Evolutionary conservation across 2,329 filamentous ascomycete genomes (phyloP), one percentile per base, ranked within the genome.

Genomic region (Cryphonectria radicalis): DNA sequence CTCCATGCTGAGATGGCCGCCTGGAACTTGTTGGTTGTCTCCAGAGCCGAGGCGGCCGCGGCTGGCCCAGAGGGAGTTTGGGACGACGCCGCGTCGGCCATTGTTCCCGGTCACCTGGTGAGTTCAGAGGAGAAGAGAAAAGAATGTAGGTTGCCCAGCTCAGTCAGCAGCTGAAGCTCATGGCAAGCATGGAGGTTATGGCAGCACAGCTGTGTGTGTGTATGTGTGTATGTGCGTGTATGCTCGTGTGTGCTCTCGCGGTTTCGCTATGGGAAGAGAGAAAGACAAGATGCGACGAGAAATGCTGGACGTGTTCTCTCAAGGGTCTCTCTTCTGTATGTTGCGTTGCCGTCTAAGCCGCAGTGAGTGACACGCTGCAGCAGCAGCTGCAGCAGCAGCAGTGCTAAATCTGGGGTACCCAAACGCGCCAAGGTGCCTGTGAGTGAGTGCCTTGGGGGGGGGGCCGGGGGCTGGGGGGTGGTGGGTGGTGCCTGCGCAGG

Each of bases 1-100:
- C 96, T 91, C 96, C 96, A 99, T 80, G 95, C 93, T 74, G 94
- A 93, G 76, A 99, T 97, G 70, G 96, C 96, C 79, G 92, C 92
- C 81, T 99, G 96, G 80, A 99, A 99, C 82, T 97, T 98, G 85
- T 97, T 98, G 76, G 92, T 90, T 50, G 88, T 88, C 65, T 90
- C 88, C 22, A 79, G 43, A 62, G 68, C 57, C 50, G 66, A 37
- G 22, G 55, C 67, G 42, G 70, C 42, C 25, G 70, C 10, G 2
- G 14, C 32, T 37, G 59, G 55, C 40, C 62, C 57, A 14, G 50
- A 63, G 42, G 70, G n/a, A 69, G 70, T 63, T 60, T 68, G 50
- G 17, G 42, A 60, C 28, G 43, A 57, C 25, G 63, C 25, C 14
- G 66, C 25, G 7, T 72, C 68, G 17, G 70, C 72, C 70, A 73